Conservation (phyloP, 257 asterid genomes). For the Solanum sitiens region DNA sequence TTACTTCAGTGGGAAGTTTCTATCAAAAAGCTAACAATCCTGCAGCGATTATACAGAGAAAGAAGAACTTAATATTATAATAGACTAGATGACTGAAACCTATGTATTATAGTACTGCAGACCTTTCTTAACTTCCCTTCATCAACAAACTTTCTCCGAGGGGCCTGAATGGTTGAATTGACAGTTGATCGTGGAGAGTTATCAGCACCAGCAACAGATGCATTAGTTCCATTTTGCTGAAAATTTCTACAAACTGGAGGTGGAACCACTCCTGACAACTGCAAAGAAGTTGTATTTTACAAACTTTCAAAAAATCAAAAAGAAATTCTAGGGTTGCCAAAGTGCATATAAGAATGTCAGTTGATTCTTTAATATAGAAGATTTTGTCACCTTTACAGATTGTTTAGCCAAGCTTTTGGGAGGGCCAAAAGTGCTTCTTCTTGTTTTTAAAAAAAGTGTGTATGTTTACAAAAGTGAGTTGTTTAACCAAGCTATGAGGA, state of each 20-base stretch:
- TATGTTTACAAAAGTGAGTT: neutral
- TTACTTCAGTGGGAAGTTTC: neutral
- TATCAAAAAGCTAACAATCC: neutral
- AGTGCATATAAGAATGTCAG: neutral
- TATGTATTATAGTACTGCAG: neutral
- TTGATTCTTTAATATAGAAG: neutral
- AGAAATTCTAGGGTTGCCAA: neutral
- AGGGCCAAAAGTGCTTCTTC: neutral
- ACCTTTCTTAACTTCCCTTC: conserved; percentile 97
- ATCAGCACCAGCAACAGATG: conserved; percentile 54
- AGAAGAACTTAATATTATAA: neutral
- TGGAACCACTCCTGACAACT: conserved; percentile 89
- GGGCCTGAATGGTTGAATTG: conserved; percentile 63
- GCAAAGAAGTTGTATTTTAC: conserved; percentile 14
- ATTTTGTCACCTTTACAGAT: neutral
- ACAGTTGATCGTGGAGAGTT: conserved; percentile 52
- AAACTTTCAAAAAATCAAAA: neutral
- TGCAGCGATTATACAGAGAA: neutral
- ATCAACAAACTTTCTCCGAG: conserved; percentile 90
- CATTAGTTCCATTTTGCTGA: conserved; percentile 52
- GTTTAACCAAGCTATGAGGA: neutral
- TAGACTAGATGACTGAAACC: neutral
- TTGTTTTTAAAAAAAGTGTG: neutral
- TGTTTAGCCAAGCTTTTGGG: neutral
- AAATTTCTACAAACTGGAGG: conserved; percentile 81